These are phyloP conservation scores for Kockiozyma suomiensis DNA, from an alignment of 805 yeast species.

Conservation along the genomic window DNA sequence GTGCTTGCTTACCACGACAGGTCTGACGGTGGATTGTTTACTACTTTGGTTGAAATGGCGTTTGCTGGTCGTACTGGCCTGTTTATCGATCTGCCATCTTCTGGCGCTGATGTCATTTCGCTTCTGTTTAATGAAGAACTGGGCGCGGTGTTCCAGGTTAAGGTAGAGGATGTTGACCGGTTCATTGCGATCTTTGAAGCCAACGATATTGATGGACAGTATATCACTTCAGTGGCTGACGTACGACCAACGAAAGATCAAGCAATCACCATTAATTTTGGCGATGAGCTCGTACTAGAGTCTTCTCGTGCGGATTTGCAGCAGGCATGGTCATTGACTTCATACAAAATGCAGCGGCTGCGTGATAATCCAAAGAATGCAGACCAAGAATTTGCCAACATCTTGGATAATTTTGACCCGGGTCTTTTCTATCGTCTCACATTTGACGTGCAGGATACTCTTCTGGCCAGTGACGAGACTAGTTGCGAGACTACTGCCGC, in stretches of 20 bases:
- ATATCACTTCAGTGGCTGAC: conserved; percentile 66
- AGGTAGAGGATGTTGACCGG: conserved; percentile 52
- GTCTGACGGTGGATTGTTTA: conserved; percentile 93
- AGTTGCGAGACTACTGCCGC: conserved; percentile 30
- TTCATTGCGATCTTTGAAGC: conserved; percentile 60
- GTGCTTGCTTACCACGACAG: conserved; percentile 93
- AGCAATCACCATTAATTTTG: conserved; percentile 24
- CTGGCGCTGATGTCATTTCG: conserved; percentile 51
- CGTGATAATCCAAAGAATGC: conserved; percentile 95
- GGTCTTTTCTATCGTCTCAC: conserved; percentile 84
- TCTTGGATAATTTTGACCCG: conserved; percentile 82
- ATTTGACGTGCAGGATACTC: conserved; percentile 47
- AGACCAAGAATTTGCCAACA: conserved; percentile 75
- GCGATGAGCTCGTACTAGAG: conserved; percentile 20
- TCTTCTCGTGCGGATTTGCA: conserved; percentile 49
- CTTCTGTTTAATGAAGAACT: conserved; percentile 87
- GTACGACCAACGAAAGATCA: conserved; percentile 55
- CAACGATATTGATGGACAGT: conserved; percentile 59
- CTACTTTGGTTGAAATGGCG: conserved; percentile 90
- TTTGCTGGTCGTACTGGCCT: conserved; percentile 92
- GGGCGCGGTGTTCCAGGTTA: conserved; percentile 93
- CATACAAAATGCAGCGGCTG: conserved; percentile 83
- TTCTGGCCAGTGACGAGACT: neutral
- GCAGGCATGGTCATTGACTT: conserved; percentile 81
- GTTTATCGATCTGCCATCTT: conserved; percentile 48